Evolutionary conservation across 148 eudicot genomes (phyloP), one percentile per base, ranked within the genome.

Genomic region (Drosera capensis): DNA sequence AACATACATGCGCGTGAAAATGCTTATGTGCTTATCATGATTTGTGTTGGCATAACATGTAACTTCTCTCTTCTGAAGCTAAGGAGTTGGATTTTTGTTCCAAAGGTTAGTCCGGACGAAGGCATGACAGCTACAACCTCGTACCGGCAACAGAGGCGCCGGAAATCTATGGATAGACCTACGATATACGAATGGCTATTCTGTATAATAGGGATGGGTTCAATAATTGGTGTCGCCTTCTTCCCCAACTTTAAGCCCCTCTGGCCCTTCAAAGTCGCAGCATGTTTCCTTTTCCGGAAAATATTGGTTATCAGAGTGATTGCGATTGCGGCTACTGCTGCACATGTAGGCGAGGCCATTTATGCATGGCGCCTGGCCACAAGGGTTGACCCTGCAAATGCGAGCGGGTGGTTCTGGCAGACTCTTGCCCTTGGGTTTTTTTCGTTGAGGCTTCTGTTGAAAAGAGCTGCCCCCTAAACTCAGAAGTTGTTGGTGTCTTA

Each of bases 381-480:
- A 54, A 75, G 50, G 60, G 75, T 70, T 59, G 94, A 85, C 54
- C 95, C 82, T 24, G 62, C 62, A 14, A 85, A 80, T 68, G 68
- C 80, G 19, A 70, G 55, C 54, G 90, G 86, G 9, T 85, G 95
- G 90, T 70, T 77, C 50, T 77, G 71, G 86, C 95, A 85, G 59
- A 80, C 95, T 23, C 26, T 56, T 48, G 68, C 49, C 40, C 70
- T 84, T 20, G 86, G 90, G 28, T 14, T 67, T 0, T 71, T 76
- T 51, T 85, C 90, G 1, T 45, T 80, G 67, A 77, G 79, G 19
- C 61, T 48, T 14, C 60, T 85, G 30, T 40, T 77, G 68, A 74
- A 70, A 70, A 80, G 80, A 59, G 85, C 80, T 19, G n/a, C n/a
- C n/a, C n/a, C n/a, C n/a, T n/a, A n/a, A n/a, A n/a, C n/a, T n/a